Base-by-base conservation (phyloP, 371 early-diverging fungal genomes). In the Thermomucor indicae-seudaticae region DNA sequence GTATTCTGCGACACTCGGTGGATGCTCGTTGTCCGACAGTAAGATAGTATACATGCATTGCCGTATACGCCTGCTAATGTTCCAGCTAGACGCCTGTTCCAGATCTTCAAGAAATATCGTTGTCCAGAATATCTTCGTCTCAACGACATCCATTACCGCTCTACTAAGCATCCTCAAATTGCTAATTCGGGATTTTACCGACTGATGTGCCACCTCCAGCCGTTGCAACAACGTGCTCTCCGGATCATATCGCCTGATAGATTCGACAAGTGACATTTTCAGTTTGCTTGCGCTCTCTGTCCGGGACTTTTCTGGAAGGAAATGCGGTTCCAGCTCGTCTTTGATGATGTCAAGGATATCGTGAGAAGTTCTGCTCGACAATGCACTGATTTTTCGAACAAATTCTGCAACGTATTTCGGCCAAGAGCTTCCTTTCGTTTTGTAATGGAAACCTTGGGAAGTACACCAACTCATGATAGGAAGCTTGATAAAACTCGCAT, bases 31-130 rank as follows among this genome's bases (percentile, higher is more conserved):
- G 6, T 35, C 20, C 4, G 29, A 19, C 14, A 55, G 14, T 17
- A 70, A 22, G 8, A 65, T 34, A 0, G 67, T 64, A 55, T 82
- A 82, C 0, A 79, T 25, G 47, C 58, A 66, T 28, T 73, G 65
- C 25, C 83, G 67, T 25, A 82, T 38, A 22, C 61, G 57, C 22
- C 68, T 54, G 11, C 80, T 75, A 1, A 69, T 59, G 22, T 64
- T 22, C 79, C 80, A 79, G 20, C 75, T 72, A 6, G 60, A 65
- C 47, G 68, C 66, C 23, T 69, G 53, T 41, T 69, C 66, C 8
- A 70, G 51, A 44, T 82, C 83, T 50, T 82, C 83, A 24, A 82
- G 37, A 50, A 80, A 79, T 0, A 79, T 60, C 10, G 66, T 64
- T 25, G 73, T 62, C 83, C 83, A 82, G 42, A 80, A 79, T 32